A percentile compares a stretch with the other conserved stretches of the same genome.
Conservation (phyloP, 2,329 filamentous ascomycete genomes). For the Beauveria sp. region DNA sequence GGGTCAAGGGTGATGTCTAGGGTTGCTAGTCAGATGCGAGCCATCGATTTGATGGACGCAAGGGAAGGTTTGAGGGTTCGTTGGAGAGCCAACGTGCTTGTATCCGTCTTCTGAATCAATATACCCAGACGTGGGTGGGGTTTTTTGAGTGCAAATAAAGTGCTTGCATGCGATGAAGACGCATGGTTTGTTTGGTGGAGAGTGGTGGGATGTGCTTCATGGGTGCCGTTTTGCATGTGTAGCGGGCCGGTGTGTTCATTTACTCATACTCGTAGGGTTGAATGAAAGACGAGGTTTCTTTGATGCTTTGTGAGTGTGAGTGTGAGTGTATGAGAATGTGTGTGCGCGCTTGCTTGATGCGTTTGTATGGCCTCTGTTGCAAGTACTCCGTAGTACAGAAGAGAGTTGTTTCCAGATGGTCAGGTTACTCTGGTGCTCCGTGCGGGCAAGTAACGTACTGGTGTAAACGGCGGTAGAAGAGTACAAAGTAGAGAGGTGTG, state of each 20-base stretch:
- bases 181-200: background rate
- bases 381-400: background rate
- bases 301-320: background rate
- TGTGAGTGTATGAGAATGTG: no score
- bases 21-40: slow-evolving; percentile 3
- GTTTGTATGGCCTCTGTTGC: background rate
- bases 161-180: slow-evolving; percentile 11
- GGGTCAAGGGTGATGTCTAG: slow-evolving; percentile 1
- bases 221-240: no score
- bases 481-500: no score
- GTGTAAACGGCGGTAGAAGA: no score
- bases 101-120: background rate
- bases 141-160: background rate
- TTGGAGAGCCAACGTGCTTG: background rate
- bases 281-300: background rate
- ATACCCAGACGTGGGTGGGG: background rate
- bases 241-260: background rate
- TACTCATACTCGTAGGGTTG: background rate
- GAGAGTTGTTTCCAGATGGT: background rate
- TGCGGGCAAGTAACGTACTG: background rate
- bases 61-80: background rate
- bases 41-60: background rate
- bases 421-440: background rate
- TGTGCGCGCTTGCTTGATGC: background rate
- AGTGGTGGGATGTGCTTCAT: background rate